Evolutionary conservation across 192 early-diverging fungal genomes (phyloP).

Genomic region (Coemansia umbellata): DNA sequence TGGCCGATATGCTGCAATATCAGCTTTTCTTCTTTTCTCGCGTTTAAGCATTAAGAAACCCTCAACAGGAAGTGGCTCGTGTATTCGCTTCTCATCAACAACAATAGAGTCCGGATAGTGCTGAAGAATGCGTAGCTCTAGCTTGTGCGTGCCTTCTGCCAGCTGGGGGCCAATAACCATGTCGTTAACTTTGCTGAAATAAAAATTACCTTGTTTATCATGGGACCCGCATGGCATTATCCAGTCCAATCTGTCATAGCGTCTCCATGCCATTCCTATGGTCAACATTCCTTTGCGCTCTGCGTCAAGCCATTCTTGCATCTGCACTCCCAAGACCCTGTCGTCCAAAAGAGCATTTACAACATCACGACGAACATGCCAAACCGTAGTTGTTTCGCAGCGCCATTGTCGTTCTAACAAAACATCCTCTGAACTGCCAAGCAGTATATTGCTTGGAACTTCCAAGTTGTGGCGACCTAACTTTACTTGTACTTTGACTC

Average conservation of each 20-base stretch:
- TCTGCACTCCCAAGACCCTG: conserved; percentile 12
- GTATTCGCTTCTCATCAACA: conserved; percentile 1
- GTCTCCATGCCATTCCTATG: conserved; percentile 46
- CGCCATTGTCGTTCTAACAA: conserved; percentile 32
- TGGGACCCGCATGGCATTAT: conserved; percentile 33
- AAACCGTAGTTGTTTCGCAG: conserved; percentile 36
- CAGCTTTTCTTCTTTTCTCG: conserved; percentile 20
- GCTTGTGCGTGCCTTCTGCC: conserved; percentile 33
- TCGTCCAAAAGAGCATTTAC: conserved; percentile 26
- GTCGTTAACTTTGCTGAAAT: conserved; percentile 11
- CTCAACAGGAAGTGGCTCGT: conserved; percentile 34
- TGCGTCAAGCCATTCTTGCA: conserved; percentile 31
- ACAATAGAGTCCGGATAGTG: conserved; percentile 36
- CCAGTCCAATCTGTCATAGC: conserved; percentile 39
- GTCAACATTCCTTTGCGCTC: conserved; percentile 29
- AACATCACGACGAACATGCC: conserved; percentile 37
- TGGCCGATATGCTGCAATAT: conserved; percentile 28
- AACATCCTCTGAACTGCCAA: conserved; percentile 17
- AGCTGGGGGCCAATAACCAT: conserved; percentile 29
- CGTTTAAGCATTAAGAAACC: conserved; percentile 45
- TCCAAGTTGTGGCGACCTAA: conserved; percentile 16
- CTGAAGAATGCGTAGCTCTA: conserved; percentile 37
- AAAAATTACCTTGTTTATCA: conserved; percentile 6
- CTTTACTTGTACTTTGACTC: conserved; percentile 45
- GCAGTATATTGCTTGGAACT: conserved; percentile 12